These are phyloP conservation scores for Amoebophrya sp. DNA, from an alignment of 169 alveolate genomes.

Conservation along the genomic window DNA sequence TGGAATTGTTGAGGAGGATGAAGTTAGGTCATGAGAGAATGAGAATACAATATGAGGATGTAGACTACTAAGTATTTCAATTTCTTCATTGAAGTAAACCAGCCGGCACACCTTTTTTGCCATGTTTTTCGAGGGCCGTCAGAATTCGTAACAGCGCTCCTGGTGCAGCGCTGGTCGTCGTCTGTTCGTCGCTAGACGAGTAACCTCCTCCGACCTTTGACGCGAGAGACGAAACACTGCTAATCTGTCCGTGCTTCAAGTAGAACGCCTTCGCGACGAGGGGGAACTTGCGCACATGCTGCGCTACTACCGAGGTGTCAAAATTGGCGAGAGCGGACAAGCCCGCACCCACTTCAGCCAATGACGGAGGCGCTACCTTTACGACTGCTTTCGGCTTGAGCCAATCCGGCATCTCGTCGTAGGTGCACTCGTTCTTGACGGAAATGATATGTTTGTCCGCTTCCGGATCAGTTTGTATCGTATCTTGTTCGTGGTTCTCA, in stretches of 20 bases:
- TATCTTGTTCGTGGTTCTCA: neutral
- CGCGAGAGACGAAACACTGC: too few species aligned
- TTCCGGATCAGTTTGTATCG: neutral
- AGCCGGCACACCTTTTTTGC: neutral
- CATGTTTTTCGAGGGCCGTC: neutral
- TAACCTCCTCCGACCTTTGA: neutral
- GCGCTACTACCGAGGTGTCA: neutral
- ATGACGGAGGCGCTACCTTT: neutral
- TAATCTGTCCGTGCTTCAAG: neutral
- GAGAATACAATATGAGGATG: too few species aligned
- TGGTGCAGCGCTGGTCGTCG: neutral
- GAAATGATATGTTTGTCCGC: neutral
- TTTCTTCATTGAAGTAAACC: too few species aligned
- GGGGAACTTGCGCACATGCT: neutral
- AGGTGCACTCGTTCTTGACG: neutral
- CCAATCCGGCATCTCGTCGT: neutral
- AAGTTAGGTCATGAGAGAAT: too few species aligned
- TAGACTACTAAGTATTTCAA: too few species aligned
- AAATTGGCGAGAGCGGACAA: neutral
- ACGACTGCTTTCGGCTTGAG: neutral
- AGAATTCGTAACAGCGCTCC: neutral
- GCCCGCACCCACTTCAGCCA: neutral
- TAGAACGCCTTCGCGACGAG: neutral
- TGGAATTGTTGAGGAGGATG: too few species aligned
- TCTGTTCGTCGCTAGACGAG: neutral